Evolutionary conservation across 129 eudicot genomes (phyloP), one percentile per base, ranked within the genome.

Genomic region (Helianthus tuberosus): DNA sequence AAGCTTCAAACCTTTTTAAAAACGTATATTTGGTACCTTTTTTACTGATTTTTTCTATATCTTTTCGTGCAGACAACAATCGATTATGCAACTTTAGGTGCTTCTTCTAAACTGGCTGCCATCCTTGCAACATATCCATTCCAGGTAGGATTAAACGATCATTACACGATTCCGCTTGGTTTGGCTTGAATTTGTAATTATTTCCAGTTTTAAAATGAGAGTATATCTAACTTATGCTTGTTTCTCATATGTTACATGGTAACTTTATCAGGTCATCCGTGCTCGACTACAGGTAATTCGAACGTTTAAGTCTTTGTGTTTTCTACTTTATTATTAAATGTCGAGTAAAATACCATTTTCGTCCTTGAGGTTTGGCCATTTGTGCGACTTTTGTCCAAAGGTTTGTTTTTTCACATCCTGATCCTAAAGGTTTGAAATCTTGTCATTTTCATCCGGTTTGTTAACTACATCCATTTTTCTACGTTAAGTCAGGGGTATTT

Each of bases 71-170:
- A 92, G 98, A 89, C 80, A 16, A 81, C 96, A 46, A 48, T 89
- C 38, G 96, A 92, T 77, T 94, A 94, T 70, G 93, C 96, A 46
- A 64, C 87, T 15, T 72, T 94, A 57, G 99, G 99, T 36, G 99
- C 92, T 71, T 84, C 96, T 79, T 95, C 99, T 58, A 95, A 95
- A 89, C 72, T 95, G 43, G 89, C 91, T 38, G 96, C 96, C 59
- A 89, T 91, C 73, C 83, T 88, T 62, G 60, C 80, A 66, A 91
- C 97, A 41, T 91, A 94, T 79, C 97, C 97, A 75, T 85, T 87
- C 72, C 97, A 94, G 93, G 96, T 86, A 73, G 36, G 43, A 63
- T 15, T 50, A 50, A 57, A 20, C 13, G 3, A 23, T 69, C 68
- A 64, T 49, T 32, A 47, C 13, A 35, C 51, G 3, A 25, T 5